phyloP scores from a whole-genome alignment of 179 eudicot species.

The Drosera spatulata region DNA sequence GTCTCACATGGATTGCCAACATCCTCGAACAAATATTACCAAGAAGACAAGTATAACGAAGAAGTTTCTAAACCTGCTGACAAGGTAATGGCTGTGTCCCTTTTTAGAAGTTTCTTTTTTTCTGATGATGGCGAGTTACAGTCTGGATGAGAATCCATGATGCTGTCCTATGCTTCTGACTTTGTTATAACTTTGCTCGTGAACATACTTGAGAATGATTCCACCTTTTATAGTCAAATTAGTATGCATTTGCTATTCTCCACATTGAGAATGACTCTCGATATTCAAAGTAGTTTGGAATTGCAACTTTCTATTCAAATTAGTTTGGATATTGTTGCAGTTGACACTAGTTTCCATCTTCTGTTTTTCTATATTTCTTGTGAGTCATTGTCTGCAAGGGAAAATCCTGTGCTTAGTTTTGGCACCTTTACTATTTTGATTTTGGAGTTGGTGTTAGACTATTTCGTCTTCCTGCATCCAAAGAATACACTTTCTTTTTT shows the following conservation, averaged over 20 bases:
- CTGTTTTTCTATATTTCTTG: background rate
- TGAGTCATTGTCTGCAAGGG: background rate
- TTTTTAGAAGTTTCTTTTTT: background rate
- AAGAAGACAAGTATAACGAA: constrained; percentile 59
- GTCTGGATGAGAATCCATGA: background rate
- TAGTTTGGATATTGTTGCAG: too few species aligned
- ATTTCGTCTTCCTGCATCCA: background rate
- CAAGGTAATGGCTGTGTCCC: constrained; percentile 35
- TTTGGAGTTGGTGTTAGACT: background rate
- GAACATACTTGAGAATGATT: too few species aligned
- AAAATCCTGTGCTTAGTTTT: too few species aligned
- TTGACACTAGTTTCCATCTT: background rate
- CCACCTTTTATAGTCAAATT: too few species aligned
- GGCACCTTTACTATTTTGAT: background rate
- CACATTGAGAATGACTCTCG: too few species aligned
- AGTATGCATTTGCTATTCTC: too few species aligned
- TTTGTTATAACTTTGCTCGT: too few species aligned
- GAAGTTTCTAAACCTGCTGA: constrained; percentile 58
- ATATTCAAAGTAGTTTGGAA: too few species aligned
- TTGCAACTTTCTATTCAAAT: too few species aligned
- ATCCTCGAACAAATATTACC: constrained; percentile 51
- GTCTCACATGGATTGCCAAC: constrained; percentile 54
- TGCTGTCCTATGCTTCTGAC: background rate
- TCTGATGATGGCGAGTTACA: background rate
- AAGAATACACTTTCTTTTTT: background rate